Evolutionary conservation across 2,329 filamentous ascomycete genomes (phyloP).

Genomic region (Tolypocladium sp.): DNA sequence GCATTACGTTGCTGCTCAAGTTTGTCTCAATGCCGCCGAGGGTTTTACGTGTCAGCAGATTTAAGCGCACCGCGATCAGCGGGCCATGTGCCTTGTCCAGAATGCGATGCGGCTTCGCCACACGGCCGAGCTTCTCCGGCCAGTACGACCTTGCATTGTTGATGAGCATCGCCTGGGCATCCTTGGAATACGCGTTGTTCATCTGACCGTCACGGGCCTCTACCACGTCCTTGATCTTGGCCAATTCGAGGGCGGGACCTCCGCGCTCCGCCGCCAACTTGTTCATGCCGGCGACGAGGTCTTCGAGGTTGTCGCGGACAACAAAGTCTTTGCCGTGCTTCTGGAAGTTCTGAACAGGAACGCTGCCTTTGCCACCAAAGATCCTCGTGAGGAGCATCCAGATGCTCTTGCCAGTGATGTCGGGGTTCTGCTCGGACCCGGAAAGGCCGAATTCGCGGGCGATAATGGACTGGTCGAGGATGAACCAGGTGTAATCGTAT

Average conservation of each 20-base stretch:
- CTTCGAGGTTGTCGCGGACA: slow-evolving; percentile 44
- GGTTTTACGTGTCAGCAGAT: slow-evolving; percentile 52
- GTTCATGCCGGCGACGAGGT: slow-evolving; percentile 51
- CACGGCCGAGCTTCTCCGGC: slow-evolving; percentile 40
- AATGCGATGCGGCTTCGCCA: slow-evolving; percentile 44
- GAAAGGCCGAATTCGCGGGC: slow-evolving; percentile 54
- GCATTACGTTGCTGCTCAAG: slow-evolving; percentile 45
- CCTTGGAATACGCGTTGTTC: slow-evolving; percentile 47
- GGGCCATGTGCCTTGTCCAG: slow-evolving; percentile 47
- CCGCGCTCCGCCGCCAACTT: slow-evolving; percentile 34
- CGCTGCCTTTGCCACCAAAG: slow-evolving; percentile 41
- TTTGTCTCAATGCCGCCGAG: slow-evolving; percentile 53
- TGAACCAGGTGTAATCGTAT: slow-evolving; percentile 56
- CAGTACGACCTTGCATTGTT: slow-evolving; percentile 46
- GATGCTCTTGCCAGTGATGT: slow-evolving; percentile 48
- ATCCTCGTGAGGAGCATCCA: slow-evolving; percentile 42
- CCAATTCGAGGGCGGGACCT: slow-evolving; percentile 38
- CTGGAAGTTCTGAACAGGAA: slow-evolving; percentile 48
- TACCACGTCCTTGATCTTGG: slow-evolving; percentile 34
- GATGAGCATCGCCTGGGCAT: slow-evolving; percentile 54
- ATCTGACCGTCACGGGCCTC: slow-evolving; percentile 47
- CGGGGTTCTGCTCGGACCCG: slow-evolving; percentile 55
- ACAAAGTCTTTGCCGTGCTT: slow-evolving; percentile 51
- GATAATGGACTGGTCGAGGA: slow-evolving; percentile 48
- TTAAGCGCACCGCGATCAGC: slow-evolving; percentile 51